Percentiles rank a stretch among this genome's conserved stretches.
Conservation (phyloP, 495 filamentous ascomycete species). For the Chaetomium fimeti region DNA sequence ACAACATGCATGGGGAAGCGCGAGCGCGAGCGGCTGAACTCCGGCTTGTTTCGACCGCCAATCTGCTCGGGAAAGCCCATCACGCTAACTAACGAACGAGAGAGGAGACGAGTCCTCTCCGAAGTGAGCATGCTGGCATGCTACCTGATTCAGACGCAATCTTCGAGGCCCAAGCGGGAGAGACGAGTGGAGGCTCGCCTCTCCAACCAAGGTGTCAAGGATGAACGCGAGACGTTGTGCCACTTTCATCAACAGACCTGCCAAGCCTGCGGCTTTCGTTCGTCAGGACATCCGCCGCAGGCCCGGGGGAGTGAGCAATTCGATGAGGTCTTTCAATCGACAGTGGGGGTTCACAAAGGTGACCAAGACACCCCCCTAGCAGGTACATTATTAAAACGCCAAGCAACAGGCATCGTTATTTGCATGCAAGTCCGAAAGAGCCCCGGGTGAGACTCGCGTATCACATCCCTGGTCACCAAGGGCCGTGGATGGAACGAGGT, state of each 20-base stretch:
- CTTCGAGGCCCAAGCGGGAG: neutral
- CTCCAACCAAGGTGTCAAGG: neutral
- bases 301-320: neutral
- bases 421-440: constrained; percentile 5
- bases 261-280: neutral
- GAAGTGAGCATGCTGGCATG: neutral
- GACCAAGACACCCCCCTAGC: neutral
- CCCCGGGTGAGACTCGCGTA: constrained; percentile 9
- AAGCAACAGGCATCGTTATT: neutral
- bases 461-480: constrained; percentile 7
- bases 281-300: neutral
- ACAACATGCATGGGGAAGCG: neutral
- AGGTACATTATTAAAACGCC: constrained; percentile 2
- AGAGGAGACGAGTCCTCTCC: neutral
- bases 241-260: constrained; percentile 1
- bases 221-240: neutral
- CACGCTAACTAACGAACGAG: neutral
- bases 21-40: constrained; percentile 9
- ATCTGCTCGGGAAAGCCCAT: neutral
- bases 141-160: neutral
- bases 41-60: neutral
- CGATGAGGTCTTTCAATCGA: neutral
- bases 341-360: neutral
- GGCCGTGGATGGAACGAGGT: constrained; percentile 4
- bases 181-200: neutral